Evolutionary conservation across 768 basidiomycete species (phyloP).

Genomic region (Tylopilus subfusipes): DNA sequence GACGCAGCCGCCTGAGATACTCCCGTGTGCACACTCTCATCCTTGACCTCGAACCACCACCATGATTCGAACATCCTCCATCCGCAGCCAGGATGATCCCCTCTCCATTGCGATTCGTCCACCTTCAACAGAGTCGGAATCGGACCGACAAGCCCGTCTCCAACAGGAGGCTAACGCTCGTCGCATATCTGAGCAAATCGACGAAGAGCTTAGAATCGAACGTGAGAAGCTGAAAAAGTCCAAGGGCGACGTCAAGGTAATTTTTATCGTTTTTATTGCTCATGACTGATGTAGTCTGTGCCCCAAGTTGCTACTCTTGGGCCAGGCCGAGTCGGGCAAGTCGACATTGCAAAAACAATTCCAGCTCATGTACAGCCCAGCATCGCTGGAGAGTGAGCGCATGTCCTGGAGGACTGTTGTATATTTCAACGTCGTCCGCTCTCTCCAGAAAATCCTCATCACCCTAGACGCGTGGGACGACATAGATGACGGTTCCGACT

Average conservation of each 20-base stretch:
- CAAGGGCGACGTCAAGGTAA: conserved; percentile 74
- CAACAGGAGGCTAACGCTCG: conserved; percentile 70
- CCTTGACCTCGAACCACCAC: conserved; percentile 35
- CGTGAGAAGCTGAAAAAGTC: conserved; percentile 59
- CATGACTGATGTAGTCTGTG: conserved; percentile 21
- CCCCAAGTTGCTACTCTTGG: conserved; percentile 62
- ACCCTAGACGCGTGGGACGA: conserved; percentile 64
- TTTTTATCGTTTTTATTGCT: neutral
- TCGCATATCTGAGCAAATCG: conserved; percentile 74
- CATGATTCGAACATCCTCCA: conserved; percentile 64
- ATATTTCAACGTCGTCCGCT: conserved; percentile 72
- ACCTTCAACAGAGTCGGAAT: conserved; percentile 60
- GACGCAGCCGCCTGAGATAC: neutral
- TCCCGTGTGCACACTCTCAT: conserved; percentile 7
- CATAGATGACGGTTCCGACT: conserved; percentile 48
- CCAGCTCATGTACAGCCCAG: conserved; percentile 77
- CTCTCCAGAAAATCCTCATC: conserved; percentile 63
- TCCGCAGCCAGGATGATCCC: conserved; percentile 76
- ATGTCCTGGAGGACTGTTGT: conserved; percentile 70
- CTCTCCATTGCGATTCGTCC: conserved; percentile 65
- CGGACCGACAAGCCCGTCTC: conserved; percentile 59
- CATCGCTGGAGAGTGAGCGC: conserved; percentile 64
- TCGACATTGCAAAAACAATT: conserved; percentile 77
- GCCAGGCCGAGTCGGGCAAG: conserved; percentile 78
- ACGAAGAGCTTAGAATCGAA: conserved; percentile 73